Evolutionary conservation across 768 basidiomycete genomes (phyloP).

Genomic region (Amanita brunnescens): DNA sequence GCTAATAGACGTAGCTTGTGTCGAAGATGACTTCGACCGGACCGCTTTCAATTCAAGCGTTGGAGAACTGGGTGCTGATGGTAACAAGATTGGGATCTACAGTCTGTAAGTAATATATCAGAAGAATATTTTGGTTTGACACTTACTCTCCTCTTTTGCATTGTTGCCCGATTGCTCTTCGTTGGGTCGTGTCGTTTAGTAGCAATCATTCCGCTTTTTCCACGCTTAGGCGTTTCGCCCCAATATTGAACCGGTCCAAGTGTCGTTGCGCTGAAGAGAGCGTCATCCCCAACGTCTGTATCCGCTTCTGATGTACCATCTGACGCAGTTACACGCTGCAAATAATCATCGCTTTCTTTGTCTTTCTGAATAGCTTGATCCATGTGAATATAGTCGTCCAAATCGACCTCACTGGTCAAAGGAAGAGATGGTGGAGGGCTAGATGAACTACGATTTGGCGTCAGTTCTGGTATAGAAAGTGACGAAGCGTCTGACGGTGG

Average conservation of each 20-base stretch:
- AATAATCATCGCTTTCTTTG: neutral
- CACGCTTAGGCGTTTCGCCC: slow-evolving; percentile 26
- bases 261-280: slow-evolving; percentile 25
- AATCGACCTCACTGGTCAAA: slow-evolving; percentile 30
- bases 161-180: slow-evolving; percentile 15
- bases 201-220: slow-evolving; percentile 13
- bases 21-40: neutral
- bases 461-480: slow-evolving; percentile 51
- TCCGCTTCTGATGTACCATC: slow-evolving; percentile 6
- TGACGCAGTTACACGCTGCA: neutral
- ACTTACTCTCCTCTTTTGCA: neutral
- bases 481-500: slow-evolving; percentile 28
- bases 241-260: slow-evolving; percentile 37
- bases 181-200: slow-evolving; percentile 34
- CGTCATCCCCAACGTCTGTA: slow-evolving; percentile 22
- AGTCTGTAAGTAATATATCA: slow-evolving; percentile 1
- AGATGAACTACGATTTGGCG: slow-evolving; percentile 54
- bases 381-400: slow-evolving; percentile 15
- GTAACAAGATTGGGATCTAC: slow-evolving; percentile 17
- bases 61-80: slow-evolving; percentile 39
- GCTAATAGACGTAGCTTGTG: slow-evolving; percentile 7
- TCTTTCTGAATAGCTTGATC: slow-evolving; percentile 14
- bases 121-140: neutral
- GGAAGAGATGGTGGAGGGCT: slow-evolving; percentile 43
- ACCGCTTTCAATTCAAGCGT: slow-evolving; percentile 29